A percentile compares a stretch with the other conserved stretches of the same genome.
phyloP scores from a whole-genome alignment of 176 grass and related monocot genomes.

The Luzula sylvatica region DNA sequence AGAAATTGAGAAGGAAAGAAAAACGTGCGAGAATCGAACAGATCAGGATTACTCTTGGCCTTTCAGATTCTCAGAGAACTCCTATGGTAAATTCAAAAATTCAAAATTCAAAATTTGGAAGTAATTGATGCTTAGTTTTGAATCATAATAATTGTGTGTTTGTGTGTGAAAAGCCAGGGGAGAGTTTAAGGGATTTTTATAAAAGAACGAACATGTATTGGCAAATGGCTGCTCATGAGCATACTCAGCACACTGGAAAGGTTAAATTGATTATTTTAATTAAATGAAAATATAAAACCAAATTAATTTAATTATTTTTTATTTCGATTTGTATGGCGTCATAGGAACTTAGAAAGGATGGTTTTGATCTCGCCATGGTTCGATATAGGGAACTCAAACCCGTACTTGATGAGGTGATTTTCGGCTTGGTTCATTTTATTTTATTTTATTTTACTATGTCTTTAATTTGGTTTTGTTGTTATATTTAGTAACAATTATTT shows the following conservation, averaged over 20 bases:
- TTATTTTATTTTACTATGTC: background rate
- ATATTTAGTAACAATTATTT: no score
- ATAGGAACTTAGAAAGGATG: constrained; percentile 95
- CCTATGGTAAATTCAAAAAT: constrained; percentile 38
- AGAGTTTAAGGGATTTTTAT: constrained; percentile 79
- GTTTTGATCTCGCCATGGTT: constrained; percentile 80
- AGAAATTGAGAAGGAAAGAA: constrained; percentile 85
- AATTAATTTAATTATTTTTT: background rate
- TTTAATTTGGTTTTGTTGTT: constrained; percentile 3
- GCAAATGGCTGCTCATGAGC: constrained; percentile 94
- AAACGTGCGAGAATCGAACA: constrained; percentile 95
- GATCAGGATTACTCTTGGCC: constrained; percentile 88
- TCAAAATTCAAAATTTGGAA: constrained; percentile 2
- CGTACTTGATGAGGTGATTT: constrained; percentile 82
- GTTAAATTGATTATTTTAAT: constrained; percentile 19
- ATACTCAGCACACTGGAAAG: constrained; percentile 98
- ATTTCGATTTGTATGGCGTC: constrained; percentile 20
- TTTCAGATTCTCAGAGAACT: constrained; percentile 97
- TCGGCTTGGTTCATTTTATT: background rate
- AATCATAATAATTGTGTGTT: no score
- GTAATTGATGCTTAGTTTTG: no score
- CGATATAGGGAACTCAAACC: constrained; percentile 91
- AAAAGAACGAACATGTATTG: constrained; percentile 90
- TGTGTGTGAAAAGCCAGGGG: constrained; percentile 64
- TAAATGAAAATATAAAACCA: background rate